Base-by-base conservation (phyloP, 1,139 yeast genomes). In the Blastobotrys proliferans region DNA sequence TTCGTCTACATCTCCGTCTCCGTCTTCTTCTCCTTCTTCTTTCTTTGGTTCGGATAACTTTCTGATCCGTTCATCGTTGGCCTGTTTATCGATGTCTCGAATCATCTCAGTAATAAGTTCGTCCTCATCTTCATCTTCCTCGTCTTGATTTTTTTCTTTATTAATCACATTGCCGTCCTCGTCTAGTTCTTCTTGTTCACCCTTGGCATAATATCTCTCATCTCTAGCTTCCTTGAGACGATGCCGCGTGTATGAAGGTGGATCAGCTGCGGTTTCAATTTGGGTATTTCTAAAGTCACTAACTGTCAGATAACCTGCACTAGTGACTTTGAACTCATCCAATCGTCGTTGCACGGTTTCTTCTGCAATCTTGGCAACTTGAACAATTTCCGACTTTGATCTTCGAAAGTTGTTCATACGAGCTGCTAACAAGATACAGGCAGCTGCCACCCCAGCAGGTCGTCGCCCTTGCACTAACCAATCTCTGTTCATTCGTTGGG, bases 391-490 rank as follows among this genome's bases (percentile, higher is more conserved):
- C 1, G 92, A 79, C 63, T 92, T 96, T 3, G 95, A 83, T 57
- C 97, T 73, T 56, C 96, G 75, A 61, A 85, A 81, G 58, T 90
- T 90, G 64, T 92, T 92, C 97, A 92, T 92, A 64, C 98, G 75
- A 3, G 97, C 92, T 0, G 99, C 98, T 41, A 92, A 67, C 39
- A 94, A 64, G 2, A 92, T 74, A 64, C 97, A 88, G 0, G 98
- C 98, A 22, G 98, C 99, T 0, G 98, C 98, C 41, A 92, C 78
- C 57, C 99, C 98, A 0, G 98, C 97, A 0, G 98, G 98, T 49
- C 98, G 74, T 60, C 99, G 76, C 26, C 99, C 99, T 62, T 87
- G 94, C 58, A 83, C 85, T 51, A 92, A 84, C 97, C 97, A 92
- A 61, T 92, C 98, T 40, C 81, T 77, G 18, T 90, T 74, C 99